Base-by-base conservation (phyloP, 306 rosid genomes). In the Inga oerstediana region DNA sequence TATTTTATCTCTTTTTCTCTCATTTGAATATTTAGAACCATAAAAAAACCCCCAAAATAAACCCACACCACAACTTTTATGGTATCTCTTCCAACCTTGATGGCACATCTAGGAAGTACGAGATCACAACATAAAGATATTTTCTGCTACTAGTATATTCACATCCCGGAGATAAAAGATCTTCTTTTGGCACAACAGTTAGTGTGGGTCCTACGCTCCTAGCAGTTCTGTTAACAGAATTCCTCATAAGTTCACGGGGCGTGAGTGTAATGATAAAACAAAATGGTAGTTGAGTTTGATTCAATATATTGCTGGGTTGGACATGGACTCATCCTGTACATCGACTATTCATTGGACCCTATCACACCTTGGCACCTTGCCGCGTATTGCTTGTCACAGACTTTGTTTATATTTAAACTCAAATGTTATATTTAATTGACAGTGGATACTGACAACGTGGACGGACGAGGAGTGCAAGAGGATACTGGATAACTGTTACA, bases 381-480 rank as follows among this genome's bases (percentile, higher is more conserved):
- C 7, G 3, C 7, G 56, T 49, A 49, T 49, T 15, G 56, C 19
- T 14, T 15, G 19, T 4, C 15, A 15, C 56, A 49, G 20, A 11
- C 12, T 2, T 46, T 46, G 2, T 46, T 46, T 11, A n/a, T 7
- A 10, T 59, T 59, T 9, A n/a, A 59, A n/a, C 32, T 56, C 12
- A 7, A 2, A 17, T 56, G 30, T 22, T 3, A 1, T 1, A 15
- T 17, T 37, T 72, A 84, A 90, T 10, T 16, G 79, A 86, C 91
- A 95, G 98, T 96, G 99, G 98, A 81, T 93, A 74, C 79, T 96
- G 41, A 84, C 91, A 66, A 93, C 98, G 43, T 93, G 99, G 99
- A 96, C 98, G 3, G 99, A 96, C 22, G 87, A 85, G 2, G 98
- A 96, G 85, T 82, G 89, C 91, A 91, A 89, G 87, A 16, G 52